Conservation (phyloP, 148 eudicot species). For the Rhododendron molle region DNA sequence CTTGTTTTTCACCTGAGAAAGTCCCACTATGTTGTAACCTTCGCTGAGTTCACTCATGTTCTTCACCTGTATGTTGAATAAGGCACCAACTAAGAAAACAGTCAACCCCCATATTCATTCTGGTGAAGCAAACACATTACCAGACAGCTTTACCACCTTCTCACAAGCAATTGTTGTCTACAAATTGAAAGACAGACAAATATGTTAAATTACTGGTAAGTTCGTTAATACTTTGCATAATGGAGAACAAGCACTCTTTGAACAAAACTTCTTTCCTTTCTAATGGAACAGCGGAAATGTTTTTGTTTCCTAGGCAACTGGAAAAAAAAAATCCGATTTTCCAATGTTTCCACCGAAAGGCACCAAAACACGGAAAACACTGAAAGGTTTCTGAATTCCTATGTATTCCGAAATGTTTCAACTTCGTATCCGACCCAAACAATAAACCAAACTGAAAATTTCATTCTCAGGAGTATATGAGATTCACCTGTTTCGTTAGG, state of each 20-base stretch:
- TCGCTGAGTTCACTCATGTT: constrained; percentile 46
- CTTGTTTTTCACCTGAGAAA: constrained; percentile 48
- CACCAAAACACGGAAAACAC: neutral
- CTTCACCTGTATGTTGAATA: constrained; percentile 42
- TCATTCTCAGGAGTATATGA: neutral
- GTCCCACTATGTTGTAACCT: constrained; percentile 57
- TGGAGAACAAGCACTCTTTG: neutral
- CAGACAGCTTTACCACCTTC: constrained; percentile 38
- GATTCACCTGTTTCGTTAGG: constrained; percentile 40
- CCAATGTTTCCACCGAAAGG: neutral
- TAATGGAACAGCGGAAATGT: neutral
- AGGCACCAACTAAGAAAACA: neutral
- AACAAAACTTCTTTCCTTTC: neutral
- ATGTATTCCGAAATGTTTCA: neutral
- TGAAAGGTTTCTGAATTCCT: neutral
- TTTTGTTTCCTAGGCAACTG: neutral
- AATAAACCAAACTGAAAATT: neutral
- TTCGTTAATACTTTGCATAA: neutral
- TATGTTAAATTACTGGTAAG: neutral
- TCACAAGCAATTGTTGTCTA: constrained; percentile 54
- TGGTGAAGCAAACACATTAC: constrained; percentile 1
- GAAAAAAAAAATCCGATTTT: neutral
- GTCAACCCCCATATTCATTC: neutral
- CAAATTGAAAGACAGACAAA: constrained; percentile 13
- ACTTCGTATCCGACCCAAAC: neutral